These are phyloP conservation scores for Psilocybe azurescens DNA, from an alignment of 768 basidiomycete genomes.

Conservation along the genomic window DNA sequence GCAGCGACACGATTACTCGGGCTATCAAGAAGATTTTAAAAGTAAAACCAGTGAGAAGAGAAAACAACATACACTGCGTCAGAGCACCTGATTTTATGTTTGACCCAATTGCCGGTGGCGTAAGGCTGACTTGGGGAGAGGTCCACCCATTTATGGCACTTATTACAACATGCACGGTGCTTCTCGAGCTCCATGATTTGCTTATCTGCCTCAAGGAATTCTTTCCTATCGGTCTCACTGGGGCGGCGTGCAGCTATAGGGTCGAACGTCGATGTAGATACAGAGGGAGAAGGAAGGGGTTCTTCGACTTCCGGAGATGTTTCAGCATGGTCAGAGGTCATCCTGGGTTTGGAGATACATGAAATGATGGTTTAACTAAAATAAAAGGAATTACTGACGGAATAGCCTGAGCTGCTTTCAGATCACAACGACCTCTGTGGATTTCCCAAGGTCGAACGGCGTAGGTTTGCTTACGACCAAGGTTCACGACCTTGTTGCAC, in stretches of 20 bases:
- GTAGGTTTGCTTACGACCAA: constrained; percentile 62
- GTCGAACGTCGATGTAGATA: constrained; percentile 13
- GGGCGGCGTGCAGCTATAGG: constrained; percentile 32
- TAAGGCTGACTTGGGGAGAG: constrained; percentile 51
- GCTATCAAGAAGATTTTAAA: constrained; percentile 30
- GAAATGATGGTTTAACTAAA: constrained; percentile 1
- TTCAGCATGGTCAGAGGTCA: constrained; percentile 18
- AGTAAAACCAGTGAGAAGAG: constrained; percentile 7
- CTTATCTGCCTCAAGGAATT: constrained; percentile 57
- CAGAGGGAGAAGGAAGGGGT: constrained; percentile 11
- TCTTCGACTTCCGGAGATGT: constrained; percentile 15
- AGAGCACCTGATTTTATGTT: constrained; percentile 54
- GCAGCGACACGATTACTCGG: constrained; percentile 65
- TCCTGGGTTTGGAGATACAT: constrained; percentile 30
- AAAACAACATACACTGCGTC: constrained; percentile 42
- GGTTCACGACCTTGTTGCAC: constrained; percentile 60
- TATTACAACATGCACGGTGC: constrained; percentile 59
- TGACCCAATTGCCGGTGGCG: constrained; percentile 54
- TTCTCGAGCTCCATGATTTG: constrained; percentile 54
- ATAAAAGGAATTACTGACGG: constrained; percentile 18
- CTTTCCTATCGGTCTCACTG: constrained; percentile 50
- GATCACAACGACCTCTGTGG: constrained; percentile 61
- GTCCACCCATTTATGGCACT: constrained; percentile 68
- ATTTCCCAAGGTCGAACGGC: constrained; percentile 65
- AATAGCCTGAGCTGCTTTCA: constrained; percentile 32